Base-by-base conservation (phyloP, 495 filamentous ascomycete species). In the Lineolata rhizophorae region DNA sequence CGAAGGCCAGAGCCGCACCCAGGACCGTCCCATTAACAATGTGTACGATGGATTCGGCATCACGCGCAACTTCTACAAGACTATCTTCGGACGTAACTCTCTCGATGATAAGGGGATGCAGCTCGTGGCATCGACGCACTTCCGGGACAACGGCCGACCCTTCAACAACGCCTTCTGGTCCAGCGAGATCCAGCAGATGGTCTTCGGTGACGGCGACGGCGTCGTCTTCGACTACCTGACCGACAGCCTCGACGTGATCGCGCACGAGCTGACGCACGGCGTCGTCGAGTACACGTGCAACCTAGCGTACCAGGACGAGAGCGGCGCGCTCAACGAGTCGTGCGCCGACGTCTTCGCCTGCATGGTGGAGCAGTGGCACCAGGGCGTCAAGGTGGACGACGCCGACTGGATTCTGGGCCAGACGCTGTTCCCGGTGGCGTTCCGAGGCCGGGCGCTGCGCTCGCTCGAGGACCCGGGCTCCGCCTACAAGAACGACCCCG, bases 331-430 rank as follows among this genome's bases (percentile, higher is more conserved):
- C 16, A 65, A 65, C 45, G 63, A 67, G 45, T 54, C 55, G 36
- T 35, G 64, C 21, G 55, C 60, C 5, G 63, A 67, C 37, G 54
- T 59, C 12, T 65, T 65, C 36, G 62, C 53, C 35, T 51, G 54
- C 40, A 64, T 67, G 60, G 46, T 61, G 39, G 57, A 61, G 52
- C 63, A 65, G 49, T 50, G 44, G 40, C 41, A 51, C 13, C 41
- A 55, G 36, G 35, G 57, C 22, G 53, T 58, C 45, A 57, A 42
- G 6, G 50, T 54, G 8, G 46, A 48, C 12, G 47, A 55, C 17
- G 54, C 60, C 9, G 55, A 64, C 44, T 65, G 62, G 62, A 40
- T 64, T 6, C 55, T 64, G 34, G 62, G 61, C n/a, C 52, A 65
- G 36, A 47, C 51, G 24, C 52, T 56, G 20, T 51, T 63, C 15